phyloP scores from a whole-genome alignment of 1,284 basidiomycete species.

The Rhodotorula sp. region DNA sequence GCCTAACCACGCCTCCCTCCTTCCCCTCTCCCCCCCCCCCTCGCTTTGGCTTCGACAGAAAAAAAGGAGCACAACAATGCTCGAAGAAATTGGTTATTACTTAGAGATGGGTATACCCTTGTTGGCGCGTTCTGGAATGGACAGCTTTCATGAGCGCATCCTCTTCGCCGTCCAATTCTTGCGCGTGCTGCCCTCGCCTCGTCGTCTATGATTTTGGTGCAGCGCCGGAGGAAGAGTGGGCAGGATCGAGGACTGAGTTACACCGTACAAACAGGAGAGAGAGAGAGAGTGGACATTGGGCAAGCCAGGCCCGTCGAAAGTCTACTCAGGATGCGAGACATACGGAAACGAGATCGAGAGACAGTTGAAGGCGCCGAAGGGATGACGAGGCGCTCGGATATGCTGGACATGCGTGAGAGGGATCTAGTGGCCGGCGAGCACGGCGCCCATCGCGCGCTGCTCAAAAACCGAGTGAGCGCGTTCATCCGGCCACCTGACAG shows the following conservation, averaged over 20 bases:
- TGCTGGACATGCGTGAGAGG: not conserved
- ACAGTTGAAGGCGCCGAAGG: not conserved
- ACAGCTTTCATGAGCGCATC: too few species aligned
- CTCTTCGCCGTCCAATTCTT: too few species aligned
- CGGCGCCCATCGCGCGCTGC: constrained; percentile 15
- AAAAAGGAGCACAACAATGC: not conserved
- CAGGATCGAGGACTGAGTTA: too few species aligned
- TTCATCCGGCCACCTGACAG: not conserved
- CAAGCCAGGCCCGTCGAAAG: too few species aligned
- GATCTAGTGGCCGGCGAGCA: constrained; percentile 3
- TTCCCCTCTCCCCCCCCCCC: not conserved
- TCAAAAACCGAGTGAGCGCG: too few species aligned
- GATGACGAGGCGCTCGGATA: too few species aligned
- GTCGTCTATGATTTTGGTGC: not conserved
- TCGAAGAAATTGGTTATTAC: not conserved
- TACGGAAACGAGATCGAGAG: not conserved
- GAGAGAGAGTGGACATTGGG: too few species aligned
- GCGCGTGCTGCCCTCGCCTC: too few species aligned
- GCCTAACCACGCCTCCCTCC: not conserved
- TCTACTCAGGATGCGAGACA: not conserved
- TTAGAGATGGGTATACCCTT: too few species aligned
- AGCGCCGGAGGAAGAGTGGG: too few species aligned
- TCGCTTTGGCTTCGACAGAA: not conserved
- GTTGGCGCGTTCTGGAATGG: too few species aligned
- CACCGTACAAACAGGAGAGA: too few species aligned